phyloP scores from a whole-genome alignment of 2,329 filamentous ascomycete species.

The Pseudocercospora musae region DNA sequence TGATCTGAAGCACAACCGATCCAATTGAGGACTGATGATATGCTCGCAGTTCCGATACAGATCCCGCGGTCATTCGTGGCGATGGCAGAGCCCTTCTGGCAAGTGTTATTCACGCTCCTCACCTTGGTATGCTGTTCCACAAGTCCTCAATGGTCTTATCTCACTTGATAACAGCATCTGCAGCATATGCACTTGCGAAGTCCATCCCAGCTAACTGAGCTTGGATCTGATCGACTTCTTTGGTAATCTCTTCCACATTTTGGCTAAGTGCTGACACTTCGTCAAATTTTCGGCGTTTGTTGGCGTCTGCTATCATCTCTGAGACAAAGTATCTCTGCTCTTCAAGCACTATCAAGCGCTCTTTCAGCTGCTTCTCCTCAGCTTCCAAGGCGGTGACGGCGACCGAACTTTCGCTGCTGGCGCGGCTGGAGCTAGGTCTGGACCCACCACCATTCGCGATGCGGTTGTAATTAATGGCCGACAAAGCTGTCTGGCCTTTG shows the following conservation, averaged over 20 bases:
- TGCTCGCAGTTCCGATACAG: neutral
- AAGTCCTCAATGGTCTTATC: neutral
- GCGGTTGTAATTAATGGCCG: slow-evolving; percentile 59
- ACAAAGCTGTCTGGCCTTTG: slow-evolving; percentile 47
- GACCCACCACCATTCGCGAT: slow-evolving; percentile 44
- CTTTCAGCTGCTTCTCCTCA: slow-evolving; percentile 78
- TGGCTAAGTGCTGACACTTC: slow-evolving; percentile 76
- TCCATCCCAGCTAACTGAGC: slow-evolving; percentile 37
- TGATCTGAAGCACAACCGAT: neutral
- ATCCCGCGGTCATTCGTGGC: too few species aligned
- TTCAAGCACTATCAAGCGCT: slow-evolving; percentile 78
- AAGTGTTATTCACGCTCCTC: neutral
- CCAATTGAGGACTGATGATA: neutral
- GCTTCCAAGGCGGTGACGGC: slow-evolving; percentile 65
- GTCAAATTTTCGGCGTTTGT: slow-evolving; percentile 74
- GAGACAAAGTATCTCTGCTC: slow-evolving; percentile 88
- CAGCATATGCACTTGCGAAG: slow-evolving; percentile 36
- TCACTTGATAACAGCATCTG: slow-evolving; percentile 31
- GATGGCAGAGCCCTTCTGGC: neutral
- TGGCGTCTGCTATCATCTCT: slow-evolving; percentile 77
- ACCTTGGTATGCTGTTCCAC: neutral
- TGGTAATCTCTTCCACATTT: slow-evolving; percentile 78
- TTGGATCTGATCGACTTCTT: slow-evolving; percentile 62
- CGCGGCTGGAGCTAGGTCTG: slow-evolving; percentile 45
- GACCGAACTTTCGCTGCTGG: slow-evolving; percentile 43